Evolutionary conservation across 2,329 filamentous ascomycete genomes (phyloP).

Genomic region (Chrysoporthe austroafricana): DNA sequence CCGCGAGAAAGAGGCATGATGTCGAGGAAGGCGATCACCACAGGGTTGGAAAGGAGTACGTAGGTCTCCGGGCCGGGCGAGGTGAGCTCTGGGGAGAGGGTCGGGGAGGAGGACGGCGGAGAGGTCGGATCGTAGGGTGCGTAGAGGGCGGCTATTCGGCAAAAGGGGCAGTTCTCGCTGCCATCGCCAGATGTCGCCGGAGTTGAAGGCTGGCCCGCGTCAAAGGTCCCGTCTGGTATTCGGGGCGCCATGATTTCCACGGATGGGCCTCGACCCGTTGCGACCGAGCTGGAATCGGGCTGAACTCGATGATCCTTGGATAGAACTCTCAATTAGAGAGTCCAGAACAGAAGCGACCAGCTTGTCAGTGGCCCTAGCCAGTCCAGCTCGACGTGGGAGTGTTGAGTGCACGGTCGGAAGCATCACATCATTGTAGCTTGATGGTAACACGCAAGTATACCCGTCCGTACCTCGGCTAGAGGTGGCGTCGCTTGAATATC

Average conservation of each 20-base stretch:
- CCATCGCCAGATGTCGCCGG: slow-evolving; percentile 17
- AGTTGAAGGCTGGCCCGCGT: slow-evolving; percentile 16
- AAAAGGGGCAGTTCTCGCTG: slow-evolving; percentile 61
- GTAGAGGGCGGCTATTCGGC: slow-evolving; percentile 58
- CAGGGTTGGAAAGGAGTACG: slow-evolving; percentile 76
- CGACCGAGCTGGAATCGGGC: background rate
- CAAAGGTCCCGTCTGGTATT: slow-evolving; percentile 23
- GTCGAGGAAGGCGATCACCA: slow-evolving; percentile 87
- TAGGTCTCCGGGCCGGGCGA: slow-evolving; percentile 53
- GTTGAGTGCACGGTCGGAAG: too few species aligned
- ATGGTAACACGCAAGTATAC: background rate
- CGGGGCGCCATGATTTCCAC: slow-evolving; percentile 21
- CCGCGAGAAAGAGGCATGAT: slow-evolving; percentile 85
- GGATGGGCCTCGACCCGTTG: background rate
- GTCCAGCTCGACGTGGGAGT: background rate
- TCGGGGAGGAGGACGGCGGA: slow-evolving; percentile 46
- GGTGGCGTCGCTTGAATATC: background rate
- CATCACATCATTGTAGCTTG: slow-evolving; percentile 4
- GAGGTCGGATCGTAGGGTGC: slow-evolving; percentile 48
- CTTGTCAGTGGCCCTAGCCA: background rate
- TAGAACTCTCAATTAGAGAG: background rate
- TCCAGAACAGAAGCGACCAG: background rate
- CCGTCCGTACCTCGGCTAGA: slow-evolving; percentile 21
- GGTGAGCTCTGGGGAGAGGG: slow-evolving; percentile 40
- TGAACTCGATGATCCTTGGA: background rate